phyloP scores from a whole-genome alignment of 345 rosid genomes.

The Gossypium herbaceum region DNA sequence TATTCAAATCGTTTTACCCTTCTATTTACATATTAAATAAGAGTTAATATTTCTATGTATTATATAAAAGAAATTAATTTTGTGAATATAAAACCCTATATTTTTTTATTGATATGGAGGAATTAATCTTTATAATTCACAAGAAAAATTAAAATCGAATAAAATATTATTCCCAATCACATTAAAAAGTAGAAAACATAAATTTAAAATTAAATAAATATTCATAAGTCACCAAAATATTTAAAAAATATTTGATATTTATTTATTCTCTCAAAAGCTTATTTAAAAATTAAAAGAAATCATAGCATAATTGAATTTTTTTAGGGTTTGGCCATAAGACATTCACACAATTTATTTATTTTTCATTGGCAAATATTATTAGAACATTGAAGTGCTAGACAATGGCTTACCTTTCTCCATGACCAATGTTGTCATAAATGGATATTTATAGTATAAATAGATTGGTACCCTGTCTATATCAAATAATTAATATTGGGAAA shows the following conservation, averaged over 20 bases:
- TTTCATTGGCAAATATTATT: background rate
- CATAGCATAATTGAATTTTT: background rate
- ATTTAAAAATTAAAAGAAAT: background rate
- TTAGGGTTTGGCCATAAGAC: background rate
- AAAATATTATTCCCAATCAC: too few relatives aligned
- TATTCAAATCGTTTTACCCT: too few relatives aligned
- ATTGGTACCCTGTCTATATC: slow-evolving; percentile 21
- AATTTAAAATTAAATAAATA: too few relatives aligned
- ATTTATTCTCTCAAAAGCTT: background rate
- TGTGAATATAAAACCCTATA: too few relatives aligned
- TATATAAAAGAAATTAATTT: too few relatives aligned
- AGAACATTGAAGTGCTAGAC: background rate
- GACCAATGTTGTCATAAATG: background rate
- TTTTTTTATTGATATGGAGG: too few relatives aligned
- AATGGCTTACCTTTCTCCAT: background rate
- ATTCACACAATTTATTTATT: background rate
- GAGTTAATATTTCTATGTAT: too few relatives aligned
- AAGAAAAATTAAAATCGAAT: too few relatives aligned
- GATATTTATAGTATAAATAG: background rate
- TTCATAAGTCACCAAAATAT: background rate
- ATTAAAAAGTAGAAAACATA: too few relatives aligned
- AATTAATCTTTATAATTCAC: too few relatives aligned
- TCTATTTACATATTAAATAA: too few relatives aligned
- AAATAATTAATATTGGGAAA: slow-evolving; percentile 16
- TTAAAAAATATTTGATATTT: background rate